Conservation (phyloP, 2,329 filamentous ascomycete genomes). For the Stagonosporopsis tanaceti region DNA sequence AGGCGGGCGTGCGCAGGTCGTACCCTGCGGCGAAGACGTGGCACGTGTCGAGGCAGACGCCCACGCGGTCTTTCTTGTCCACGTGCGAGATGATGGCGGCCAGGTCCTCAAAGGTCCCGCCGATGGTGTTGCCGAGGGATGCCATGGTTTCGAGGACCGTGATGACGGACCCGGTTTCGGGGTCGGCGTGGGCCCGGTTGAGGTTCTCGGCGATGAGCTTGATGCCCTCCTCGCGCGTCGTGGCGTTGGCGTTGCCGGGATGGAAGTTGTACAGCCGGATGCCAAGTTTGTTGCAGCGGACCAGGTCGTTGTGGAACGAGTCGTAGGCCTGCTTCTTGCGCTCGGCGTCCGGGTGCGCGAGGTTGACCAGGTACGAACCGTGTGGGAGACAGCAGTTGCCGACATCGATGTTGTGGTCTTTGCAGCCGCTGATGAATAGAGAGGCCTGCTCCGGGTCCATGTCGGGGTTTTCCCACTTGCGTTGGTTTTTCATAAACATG, state of each 20-base stretch:
- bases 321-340: slow-evolving; percentile 88
- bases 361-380: slow-evolving; percentile 94
- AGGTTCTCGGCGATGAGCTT: slow-evolving; percentile 80
- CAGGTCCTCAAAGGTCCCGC: slow-evolving; percentile 84
- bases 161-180: slow-evolving; percentile 72
- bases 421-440: slow-evolving; percentile 74
- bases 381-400: slow-evolving; percentile 84
- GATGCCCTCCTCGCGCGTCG: slow-evolving; percentile 74
- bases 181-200: slow-evolving; percentile 78
- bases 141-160: slow-evolving; percentile 97
- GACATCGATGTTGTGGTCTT: slow-evolving; percentile 74
- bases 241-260: slow-evolving; percentile 78
- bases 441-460: slow-evolving; percentile 72
- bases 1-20: slow-evolving; percentile 78
- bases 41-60: slow-evolving; percentile 96
- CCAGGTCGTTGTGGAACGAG: slow-evolving; percentile 86
- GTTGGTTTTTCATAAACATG: slow-evolving; percentile 93
- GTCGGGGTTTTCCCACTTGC: slow-evolving; percentile 89
- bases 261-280: slow-evolving; percentile 98
- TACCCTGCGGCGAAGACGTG: slow-evolving; percentile 95
- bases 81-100: slow-evolving; percentile 82
- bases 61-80: slow-evolving; percentile 82
- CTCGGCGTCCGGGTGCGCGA: slow-evolving; percentile 80
- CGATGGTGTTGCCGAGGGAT: slow-evolving; percentile 82
- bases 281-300: slow-evolving; percentile 83